Evolutionary conservation across 2,329 filamentous ascomycete genomes (phyloP).

Genomic region (Rutstroemia sydowiana): DNA sequence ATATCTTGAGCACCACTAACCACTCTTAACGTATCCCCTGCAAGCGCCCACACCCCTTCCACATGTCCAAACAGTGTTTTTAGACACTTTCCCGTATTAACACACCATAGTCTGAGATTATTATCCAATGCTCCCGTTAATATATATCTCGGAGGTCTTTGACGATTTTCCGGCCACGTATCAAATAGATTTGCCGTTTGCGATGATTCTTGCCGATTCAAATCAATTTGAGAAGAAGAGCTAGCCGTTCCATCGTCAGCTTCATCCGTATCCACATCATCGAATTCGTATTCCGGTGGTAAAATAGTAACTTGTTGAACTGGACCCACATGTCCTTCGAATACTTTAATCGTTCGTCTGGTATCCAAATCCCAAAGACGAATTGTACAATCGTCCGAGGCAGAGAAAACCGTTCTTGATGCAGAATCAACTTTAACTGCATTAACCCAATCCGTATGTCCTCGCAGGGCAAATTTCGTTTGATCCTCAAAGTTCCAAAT

Average conservation of each 20-base stretch:
- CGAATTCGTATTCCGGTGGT: slow-evolving; percentile 82
- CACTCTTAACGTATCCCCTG: slow-evolving; percentile 78
- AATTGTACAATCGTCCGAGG: slow-evolving; percentile 86
- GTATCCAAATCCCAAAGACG: slow-evolving; percentile 92
- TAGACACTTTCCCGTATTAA: slow-evolving; percentile 70
- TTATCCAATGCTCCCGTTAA: slow-evolving; percentile 86
- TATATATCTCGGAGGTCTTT: slow-evolving; percentile 81
- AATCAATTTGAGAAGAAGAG: slow-evolving; percentile 10
- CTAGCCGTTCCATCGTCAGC: slow-evolving; percentile 45
- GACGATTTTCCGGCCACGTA: slow-evolving; percentile 59
- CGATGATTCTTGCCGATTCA: slow-evolving; percentile 5
- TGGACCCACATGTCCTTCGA: slow-evolving; percentile 86
- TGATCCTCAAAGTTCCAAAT: slow-evolving; percentile 88
- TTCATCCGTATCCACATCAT: slow-evolving; percentile 54
- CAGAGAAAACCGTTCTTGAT: slow-evolving; percentile 82
- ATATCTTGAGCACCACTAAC: slow-evolving; percentile 88
- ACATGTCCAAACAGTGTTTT: slow-evolving; percentile 95
- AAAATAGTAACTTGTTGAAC: slow-evolving; percentile 86
- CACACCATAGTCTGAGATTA: slow-evolving; percentile 90
- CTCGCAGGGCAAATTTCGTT: slow-evolving; percentile 69
- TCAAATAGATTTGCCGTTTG: slow-evolving; percentile 19
- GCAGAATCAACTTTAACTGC: slow-evolving; percentile 78
- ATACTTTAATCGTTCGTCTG: slow-evolving; percentile 66
- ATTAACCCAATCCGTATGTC: slow-evolving; percentile 94
- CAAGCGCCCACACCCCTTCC: slow-evolving; percentile 91